Percentiles rank a stretch among this genome's conserved stretches.
Conservation (phyloP, 2,329 filamentous ascomycete species). For the Cercospora nicotianae region DNA sequence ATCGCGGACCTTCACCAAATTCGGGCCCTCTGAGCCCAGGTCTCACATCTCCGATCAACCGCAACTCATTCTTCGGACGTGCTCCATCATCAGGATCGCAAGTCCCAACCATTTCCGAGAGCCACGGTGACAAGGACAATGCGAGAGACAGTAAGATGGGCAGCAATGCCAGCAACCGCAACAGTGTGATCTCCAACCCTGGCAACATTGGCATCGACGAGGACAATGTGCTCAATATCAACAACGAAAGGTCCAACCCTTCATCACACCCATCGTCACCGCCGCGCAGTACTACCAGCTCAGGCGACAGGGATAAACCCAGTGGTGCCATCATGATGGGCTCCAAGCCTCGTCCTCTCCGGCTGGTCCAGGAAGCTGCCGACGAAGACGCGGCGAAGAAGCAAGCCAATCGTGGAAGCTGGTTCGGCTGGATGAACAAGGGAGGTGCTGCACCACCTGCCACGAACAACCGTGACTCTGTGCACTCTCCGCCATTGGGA, state of each 20-base stretch:
- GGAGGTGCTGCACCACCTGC: conserved; percentile 19
- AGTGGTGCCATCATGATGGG: conserved; percentile 51
- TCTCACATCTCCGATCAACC: conserved; percentile 56
- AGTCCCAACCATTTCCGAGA: conserved; percentile 42
- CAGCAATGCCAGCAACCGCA: conserved; percentile 26
- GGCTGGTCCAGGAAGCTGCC: conserved; percentile 75
- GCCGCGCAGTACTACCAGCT: conserved; percentile 57
- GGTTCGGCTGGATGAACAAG: conserved; percentile 52
- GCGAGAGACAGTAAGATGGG: conserved; percentile 36
- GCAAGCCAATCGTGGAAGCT: conserved; percentile 48
- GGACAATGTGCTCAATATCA: conserved; percentile 10
- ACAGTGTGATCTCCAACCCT: conserved; percentile 28
- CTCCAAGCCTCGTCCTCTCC: conserved; percentile 77
- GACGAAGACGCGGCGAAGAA: conserved; percentile 46
- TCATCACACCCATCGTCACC: conserved; percentile 56
- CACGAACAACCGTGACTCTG: background rate
- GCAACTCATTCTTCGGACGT: conserved; percentile 60
- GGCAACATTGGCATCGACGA: conserved; percentile 16
- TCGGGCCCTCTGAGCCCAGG: conserved; percentile 46
- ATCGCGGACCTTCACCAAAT: conserved; percentile 61
- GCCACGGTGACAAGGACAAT: conserved; percentile 26
- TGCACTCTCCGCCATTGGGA: conserved; percentile 5
- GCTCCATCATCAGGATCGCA: conserved; percentile 50
- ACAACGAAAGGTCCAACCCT: conserved; percentile 45
- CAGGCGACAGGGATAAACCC: conserved; percentile 33